phyloP scores from a whole-genome alignment of 257 asterid genomes.

The Scutellaria barbata region DNA sequence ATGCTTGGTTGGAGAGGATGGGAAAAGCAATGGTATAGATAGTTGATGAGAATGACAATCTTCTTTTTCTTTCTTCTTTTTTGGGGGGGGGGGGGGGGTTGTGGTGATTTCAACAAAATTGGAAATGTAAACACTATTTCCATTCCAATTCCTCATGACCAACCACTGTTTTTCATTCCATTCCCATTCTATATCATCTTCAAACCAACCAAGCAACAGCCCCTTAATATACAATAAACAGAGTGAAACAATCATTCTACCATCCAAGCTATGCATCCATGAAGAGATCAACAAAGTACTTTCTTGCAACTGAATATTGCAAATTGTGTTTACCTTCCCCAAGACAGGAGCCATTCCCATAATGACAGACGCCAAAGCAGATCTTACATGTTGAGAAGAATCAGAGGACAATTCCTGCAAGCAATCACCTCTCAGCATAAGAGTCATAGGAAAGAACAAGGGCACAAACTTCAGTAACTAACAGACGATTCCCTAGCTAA shows the following conservation, averaged over 20 bases:
- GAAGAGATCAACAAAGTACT: background rate
- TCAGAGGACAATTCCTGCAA: conserved; percentile 90
- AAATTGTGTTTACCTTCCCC: conserved; percentile 65
- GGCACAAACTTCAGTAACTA: conserved; percentile 25
- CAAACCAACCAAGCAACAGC: no score
- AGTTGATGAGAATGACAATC: no score
- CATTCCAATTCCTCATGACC: no score
- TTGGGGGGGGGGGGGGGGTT: no score
- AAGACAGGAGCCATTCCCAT: conserved; percentile 98
- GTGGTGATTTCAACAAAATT: no score
- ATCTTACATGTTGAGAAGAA: conserved; percentile 93
- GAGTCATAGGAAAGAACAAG: conserved; percentile 24
- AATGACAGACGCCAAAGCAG: conserved; percentile 92
- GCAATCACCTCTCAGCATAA: conserved; percentile 24
- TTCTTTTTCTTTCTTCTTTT: no score
- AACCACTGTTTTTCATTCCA: no score
- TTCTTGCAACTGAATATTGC: background rate
- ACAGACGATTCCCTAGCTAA: background rate
- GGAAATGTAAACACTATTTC: no score
- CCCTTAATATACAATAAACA: no score
- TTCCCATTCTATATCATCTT: no score
- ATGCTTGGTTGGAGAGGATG: no score
- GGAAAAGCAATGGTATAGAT: no score
- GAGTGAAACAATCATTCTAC: background rate
- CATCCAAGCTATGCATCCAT: background rate